These are phyloP conservation scores for Dactylonectria macrodidyma DNA, from an alignment of 2,329 filamentous ascomycete species.

Conservation along the genomic window DNA sequence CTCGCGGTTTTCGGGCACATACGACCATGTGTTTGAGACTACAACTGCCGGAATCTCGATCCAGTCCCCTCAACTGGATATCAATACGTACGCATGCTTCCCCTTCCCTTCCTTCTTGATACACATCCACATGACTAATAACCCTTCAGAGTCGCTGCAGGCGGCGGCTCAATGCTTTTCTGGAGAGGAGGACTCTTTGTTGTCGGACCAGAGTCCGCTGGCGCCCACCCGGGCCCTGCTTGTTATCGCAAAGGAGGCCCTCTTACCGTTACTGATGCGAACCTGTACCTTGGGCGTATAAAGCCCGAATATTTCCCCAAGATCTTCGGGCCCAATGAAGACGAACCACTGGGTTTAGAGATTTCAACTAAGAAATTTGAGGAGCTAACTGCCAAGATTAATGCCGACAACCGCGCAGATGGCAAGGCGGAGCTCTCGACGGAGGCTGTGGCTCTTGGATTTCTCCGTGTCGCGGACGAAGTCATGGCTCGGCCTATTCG, in stretches of 20 bases:
- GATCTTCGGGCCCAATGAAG: constrained; percentile 79
- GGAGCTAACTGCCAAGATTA: constrained; percentile 60
- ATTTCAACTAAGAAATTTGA: constrained; percentile 57
- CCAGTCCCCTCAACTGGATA: constrained; percentile 84
- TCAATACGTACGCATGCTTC: constrained; percentile 71
- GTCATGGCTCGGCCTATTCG: constrained; percentile 55
- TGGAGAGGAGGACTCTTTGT: constrained; percentile 82
- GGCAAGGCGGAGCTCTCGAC: constrained; percentile 48
- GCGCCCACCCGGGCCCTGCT: constrained; percentile 79
- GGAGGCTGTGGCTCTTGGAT: constrained; percentile 55
- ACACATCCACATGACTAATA: background rate
- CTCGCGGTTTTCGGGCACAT: constrained; percentile 71
- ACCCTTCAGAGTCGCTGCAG: constrained; percentile 72
- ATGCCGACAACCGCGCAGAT: constrained; percentile 51
- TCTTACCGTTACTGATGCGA: constrained; percentile 80
- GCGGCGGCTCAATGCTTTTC: constrained; percentile 79
- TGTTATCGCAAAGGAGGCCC: constrained; percentile 82
- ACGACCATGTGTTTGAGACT: constrained; percentile 74
- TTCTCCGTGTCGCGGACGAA: constrained; percentile 56
- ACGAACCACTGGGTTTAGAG: constrained; percentile 65
- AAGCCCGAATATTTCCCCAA: constrained; percentile 78
- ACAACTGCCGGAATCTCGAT: constrained; percentile 85
- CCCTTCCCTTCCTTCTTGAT: no score
- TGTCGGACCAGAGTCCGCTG: constrained; percentile 80
- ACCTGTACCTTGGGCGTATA: constrained; percentile 75